Base-by-base conservation (phyloP, 2,329 filamentous ascomycete species). In the Pseudogymnoascus sp. region DNA sequence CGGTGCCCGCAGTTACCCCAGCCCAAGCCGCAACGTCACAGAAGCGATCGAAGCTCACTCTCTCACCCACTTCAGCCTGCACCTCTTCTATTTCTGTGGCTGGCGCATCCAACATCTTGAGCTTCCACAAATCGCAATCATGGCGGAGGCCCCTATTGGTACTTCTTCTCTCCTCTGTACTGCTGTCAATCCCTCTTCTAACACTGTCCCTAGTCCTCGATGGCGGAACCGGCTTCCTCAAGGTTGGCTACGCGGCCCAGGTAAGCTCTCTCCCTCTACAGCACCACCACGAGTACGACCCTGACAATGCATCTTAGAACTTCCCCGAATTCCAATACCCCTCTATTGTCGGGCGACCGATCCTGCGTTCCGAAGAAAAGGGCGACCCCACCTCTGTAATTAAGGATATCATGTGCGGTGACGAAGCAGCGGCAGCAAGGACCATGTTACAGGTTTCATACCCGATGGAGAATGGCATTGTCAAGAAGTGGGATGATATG, bases 401-500 rank as follows among this genome's bases (percentile, higher is more conserved):
- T 77, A 97, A 97, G 84, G 94, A 99, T 80, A 97, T 99, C 75
- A 99, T 99, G 94, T 97, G 93, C 79, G 94, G 94, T 75, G 94
- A 99, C 79, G 93, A 99, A 79, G 94, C 94, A 59, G 92, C 94
- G 14, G 92, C 92, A 61, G 93, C 94, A 68, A 87, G 94, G 72
- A 96, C 90, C 66, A 96, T 97, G 92, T 86, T 99, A 65, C 94
- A 99, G 77, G 95, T 99, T 74, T 96, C 89, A 77, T 99, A 99
- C 76, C 94, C 94, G 70, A 99, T 99, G 94, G 94, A 99, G 78
- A 99, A 99, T 76, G 94, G 94, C 72, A 97, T 99, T 72, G 92
- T 99, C 69, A 97, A 97, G 84, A 92, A 92, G 74, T 99, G 94
- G 94, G 94, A 99, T 70, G 94, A 99, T 77, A 99, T 99, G 94